Evolutionary conservation across 208 protist genomes (phyloP).

Genomic region (Wallacemonas collosoma): DNA sequence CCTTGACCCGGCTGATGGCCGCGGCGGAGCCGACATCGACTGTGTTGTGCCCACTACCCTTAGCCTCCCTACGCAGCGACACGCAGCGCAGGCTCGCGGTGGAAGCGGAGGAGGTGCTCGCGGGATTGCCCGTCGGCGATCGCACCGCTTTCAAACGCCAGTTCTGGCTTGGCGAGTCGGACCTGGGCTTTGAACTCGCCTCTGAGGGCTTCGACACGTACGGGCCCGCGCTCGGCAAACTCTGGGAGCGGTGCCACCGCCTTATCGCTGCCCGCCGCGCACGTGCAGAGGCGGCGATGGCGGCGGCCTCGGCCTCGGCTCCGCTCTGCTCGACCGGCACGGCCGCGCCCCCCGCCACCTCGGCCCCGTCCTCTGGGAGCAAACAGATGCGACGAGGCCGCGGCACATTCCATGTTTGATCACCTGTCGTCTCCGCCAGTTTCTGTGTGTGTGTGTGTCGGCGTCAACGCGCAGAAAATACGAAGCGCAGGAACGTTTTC

Average conservation of each 20-base stretch:
- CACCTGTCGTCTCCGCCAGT: not conserved
- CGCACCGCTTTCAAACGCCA: constrained; percentile 25
- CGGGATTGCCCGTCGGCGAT: not conserved
- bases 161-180: constrained; percentile 75
- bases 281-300: constrained; percentile 43
- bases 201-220: constrained; percentile 44
- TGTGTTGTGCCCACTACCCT: constrained; percentile 14
- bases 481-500: too few relatives aligned
- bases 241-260: constrained; percentile 40
- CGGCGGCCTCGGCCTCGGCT: not conserved
- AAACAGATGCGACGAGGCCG: not conserved
- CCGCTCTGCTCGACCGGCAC: not conserved
- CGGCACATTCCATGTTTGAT: constrained; percentile 1
- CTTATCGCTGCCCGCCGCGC: constrained; percentile 46
- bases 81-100: not conserved
- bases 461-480: too few relatives aligned
- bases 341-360: not conserved
- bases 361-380: not conserved
- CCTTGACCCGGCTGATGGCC: constrained; percentile 1
- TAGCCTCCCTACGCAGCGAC: not conserved
- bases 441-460: too few relatives aligned
- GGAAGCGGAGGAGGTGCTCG: not conserved
- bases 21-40: constrained; percentile 8
- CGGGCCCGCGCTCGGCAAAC: constrained; percentile 29
- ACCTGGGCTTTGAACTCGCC: constrained; percentile 55